Conservation (phyloP, 1,284 basidiomycete species). For the Crepidotus sp. region DNA sequence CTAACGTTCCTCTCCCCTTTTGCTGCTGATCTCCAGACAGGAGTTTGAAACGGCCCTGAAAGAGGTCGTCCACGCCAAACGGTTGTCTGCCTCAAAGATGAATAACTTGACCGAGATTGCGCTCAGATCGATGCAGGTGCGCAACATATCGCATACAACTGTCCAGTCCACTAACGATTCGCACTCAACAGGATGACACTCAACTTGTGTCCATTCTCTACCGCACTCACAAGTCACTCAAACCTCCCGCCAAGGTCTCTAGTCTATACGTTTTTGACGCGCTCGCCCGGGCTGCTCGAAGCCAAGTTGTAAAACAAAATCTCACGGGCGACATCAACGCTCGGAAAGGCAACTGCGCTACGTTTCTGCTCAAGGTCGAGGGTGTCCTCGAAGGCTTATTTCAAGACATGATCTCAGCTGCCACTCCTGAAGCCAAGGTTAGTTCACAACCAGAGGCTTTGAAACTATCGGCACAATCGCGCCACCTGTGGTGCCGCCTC, state of each 20-base stretch:
- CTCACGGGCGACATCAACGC: slow-evolving; percentile 46
- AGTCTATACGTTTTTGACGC: slow-evolving; percentile 90
- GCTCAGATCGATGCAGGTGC: slow-evolving; percentile 64
- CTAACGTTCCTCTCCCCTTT: slow-evolving; percentile 5
- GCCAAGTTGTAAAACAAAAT: slow-evolving; percentile 56
- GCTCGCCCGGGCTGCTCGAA: slow-evolving; percentile 73
- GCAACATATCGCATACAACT: slow-evolving; percentile 20
- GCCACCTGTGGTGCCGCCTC: background rate
- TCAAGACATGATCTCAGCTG: slow-evolving; percentile 63
- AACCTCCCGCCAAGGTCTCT: slow-evolving; percentile 59
- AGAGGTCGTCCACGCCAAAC: slow-evolving; percentile 70
- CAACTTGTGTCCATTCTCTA: slow-evolving; percentile 79
- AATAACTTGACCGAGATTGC: slow-evolving; percentile 64
- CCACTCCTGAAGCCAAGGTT: slow-evolving; percentile 72
- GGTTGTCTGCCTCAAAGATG: slow-evolving; percentile 81
- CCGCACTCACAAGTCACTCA: slow-evolving; percentile 73
- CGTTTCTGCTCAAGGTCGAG: slow-evolving; percentile 80
- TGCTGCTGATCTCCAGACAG: slow-evolving; percentile 30
- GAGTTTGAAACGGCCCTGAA: slow-evolving; percentile 72
- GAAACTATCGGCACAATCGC: slow-evolving; percentile 8
- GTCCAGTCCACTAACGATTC: slow-evolving; percentile 6
- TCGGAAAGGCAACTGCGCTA: slow-evolving; percentile 62
- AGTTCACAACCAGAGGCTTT: slow-evolving; percentile 31
- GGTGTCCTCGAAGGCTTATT: slow-evolving; percentile 79
- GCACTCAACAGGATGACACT: slow-evolving; percentile 57